phyloP scores from a whole-genome alignment of 2,329 filamentous ascomycete species.

The Celoporthe dispersa region DNA sequence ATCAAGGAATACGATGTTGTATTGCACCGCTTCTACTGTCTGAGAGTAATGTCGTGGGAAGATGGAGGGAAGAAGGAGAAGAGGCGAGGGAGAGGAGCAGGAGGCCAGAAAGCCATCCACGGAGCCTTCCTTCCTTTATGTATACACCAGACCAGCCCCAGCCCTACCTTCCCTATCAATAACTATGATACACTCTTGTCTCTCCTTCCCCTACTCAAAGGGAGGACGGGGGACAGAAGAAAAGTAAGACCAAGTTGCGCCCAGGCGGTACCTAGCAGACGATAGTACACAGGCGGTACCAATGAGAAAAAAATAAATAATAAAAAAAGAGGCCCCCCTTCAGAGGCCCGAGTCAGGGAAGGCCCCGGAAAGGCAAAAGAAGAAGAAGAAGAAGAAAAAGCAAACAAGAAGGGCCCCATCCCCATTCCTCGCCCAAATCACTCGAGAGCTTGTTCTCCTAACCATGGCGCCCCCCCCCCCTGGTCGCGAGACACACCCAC shows the following conservation, averaged over 20 bases:
- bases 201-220: not conserved
- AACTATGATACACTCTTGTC: not conserved
- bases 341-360: slow-evolving; percentile 20
- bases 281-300: slow-evolving; percentile 1
- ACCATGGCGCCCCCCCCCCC: no score
- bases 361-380: slow-evolving; percentile 16
- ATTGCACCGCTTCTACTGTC: not conserved
- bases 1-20: not conserved
- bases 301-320: not conserved
- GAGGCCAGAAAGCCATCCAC: slow-evolving; percentile 14
- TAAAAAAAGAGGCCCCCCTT: slow-evolving; percentile 11
- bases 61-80: not conserved
- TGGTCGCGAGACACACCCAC: not conserved
- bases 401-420: slow-evolving; percentile 1
- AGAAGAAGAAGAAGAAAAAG: slow-evolving; percentile 15
- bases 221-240: not conserved
- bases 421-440: not conserved
- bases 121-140: slow-evolving; percentile 27
- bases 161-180: no score
- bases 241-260: not conserved
- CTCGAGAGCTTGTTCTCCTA: not conserved
- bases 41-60: not conserved
- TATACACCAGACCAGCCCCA: slow-evolving; percentile 1
- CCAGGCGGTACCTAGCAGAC: not conserved
- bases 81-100: slow-evolving; percentile 1